Evolutionary conservation across 2,329 filamentous ascomycete genomes (phyloP), one percentile per base, ranked within the genome.

Genomic region (Penicillium freii): DNA sequence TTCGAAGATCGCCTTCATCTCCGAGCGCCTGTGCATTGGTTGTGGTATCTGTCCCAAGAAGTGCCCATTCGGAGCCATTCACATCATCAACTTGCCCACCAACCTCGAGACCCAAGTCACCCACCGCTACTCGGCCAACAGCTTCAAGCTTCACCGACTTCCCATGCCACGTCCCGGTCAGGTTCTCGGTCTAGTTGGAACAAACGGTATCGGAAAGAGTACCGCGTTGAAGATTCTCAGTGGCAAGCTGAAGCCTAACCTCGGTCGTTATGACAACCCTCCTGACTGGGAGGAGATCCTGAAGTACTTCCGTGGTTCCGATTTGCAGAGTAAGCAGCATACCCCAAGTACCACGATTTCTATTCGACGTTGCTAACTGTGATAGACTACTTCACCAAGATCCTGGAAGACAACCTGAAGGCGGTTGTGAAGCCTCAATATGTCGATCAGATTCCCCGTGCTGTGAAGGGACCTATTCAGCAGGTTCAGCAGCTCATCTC

Each of bases 11-110:
- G 94, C 94, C 75, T 99, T 97, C 83, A 96, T 99, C 72, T 97
- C 93, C 65, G 94, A 99, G 78, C 87, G 86, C 63, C 86, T 97
- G 62, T 97, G 93, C 76, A 97, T 97, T 71, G 94, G 94, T 78
- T 99, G 95, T 74, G 95, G 94, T 87, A 99, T 99, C 81, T 99
- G 95, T 78, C 92, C 93, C 44, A 99, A 99, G 83, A 97, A 97
- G 78, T 99, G 94, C 77, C 94, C 94, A 17, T 99, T 99, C 78
- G 89, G 92, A 73, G 94, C 94, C 65, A 99, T 99, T 80, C 95
- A 93, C 77, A 99, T 99, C 78, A 99, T 99, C 91, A 99, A 99
- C 82, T 82, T 99, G 83, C 94, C 95, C 68, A 99, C 94, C 76
- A 99, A 99, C 80, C 89, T 99, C 77, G 94, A 99, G 78, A 95